Evolutionary conservation across 176 grass and related monocot species (phyloP).

Genomic region (Pharus latifolius): DNA sequence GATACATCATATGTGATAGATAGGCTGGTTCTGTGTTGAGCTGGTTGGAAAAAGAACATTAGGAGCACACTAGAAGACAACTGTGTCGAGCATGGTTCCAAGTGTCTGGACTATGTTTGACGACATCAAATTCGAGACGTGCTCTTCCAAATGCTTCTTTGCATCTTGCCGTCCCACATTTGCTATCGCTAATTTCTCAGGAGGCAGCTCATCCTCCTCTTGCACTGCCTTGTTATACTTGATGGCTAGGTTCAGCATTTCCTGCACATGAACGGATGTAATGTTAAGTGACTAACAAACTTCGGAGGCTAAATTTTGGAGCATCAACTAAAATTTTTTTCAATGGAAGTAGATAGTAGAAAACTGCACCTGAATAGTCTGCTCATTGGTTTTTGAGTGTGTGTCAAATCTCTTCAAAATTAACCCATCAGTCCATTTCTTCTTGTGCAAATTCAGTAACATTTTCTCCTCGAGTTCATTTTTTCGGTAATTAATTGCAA

Average conservation of each 20-base stretch:
- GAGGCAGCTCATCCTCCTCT: constrained; percentile 93
- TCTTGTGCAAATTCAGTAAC: constrained; percentile 92
- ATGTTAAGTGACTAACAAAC: neutral
- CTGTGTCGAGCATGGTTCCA: constrained; percentile 90
- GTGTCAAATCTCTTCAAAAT: constrained; percentile 65
- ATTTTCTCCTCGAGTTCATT: constrained; percentile 99
- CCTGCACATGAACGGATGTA: constrained; percentile 36
- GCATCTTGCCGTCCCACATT: constrained; percentile 96
- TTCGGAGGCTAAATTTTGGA: neutral
- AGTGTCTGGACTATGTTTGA: constrained; percentile 98
- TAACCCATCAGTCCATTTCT: constrained; percentile 98
- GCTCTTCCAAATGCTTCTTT: constrained; percentile 97
- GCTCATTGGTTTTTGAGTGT: constrained; percentile 90
- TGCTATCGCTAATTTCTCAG: constrained; percentile 91
- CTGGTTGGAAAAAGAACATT: neutral
- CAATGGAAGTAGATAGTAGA: neutral
- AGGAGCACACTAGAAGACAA: constrained; percentile 57
- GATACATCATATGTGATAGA: neutral
- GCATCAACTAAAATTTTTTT: neutral
- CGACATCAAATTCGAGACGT: constrained; percentile 95
- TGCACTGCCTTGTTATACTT: constrained; percentile 99
- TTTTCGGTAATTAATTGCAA: constrained; percentile 97
- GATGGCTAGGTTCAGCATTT: constrained; percentile 91
- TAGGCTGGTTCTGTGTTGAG: neutral
- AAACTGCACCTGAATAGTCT: constrained; percentile 69